Percentiles rank a stretch among this genome's conserved stretches.
These are phyloP conservation scores for Pseudofabraea citricarpa DNA, from an alignment of 2,329 filamentous ascomycete species.

Conservation along the genomic window DNA sequence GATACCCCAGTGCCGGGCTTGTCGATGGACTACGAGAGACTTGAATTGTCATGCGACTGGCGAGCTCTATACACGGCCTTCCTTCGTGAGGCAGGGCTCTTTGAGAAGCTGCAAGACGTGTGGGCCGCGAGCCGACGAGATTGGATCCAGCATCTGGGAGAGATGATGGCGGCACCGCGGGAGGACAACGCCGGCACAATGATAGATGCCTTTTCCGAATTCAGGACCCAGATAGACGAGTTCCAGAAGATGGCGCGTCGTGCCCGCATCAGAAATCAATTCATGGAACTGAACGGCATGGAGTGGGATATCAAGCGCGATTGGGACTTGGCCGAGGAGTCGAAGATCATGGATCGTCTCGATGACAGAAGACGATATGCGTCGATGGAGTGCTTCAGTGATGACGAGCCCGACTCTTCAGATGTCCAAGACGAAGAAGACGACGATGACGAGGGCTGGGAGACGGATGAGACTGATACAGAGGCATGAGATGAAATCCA, in stretches of 20 bases:
- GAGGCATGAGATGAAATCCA: too few relatives aligned
- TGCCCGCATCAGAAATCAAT: conserved; percentile 6
- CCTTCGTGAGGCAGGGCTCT: conserved; percentile 8
- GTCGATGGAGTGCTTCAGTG: conserved; percentile 1
- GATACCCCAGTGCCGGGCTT: conserved; percentile 10
- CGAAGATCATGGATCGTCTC: background rate
- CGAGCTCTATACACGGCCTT: conserved; percentile 6
- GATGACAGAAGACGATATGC: conserved; percentile 2
- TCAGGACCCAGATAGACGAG: conserved; percentile 2
- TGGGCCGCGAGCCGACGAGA: conserved; percentile 3
- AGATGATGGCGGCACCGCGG: conserved; percentile 4
- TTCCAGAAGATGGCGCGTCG: conserved; percentile 6
- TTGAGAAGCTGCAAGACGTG: background rate
- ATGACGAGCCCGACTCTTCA: background rate
- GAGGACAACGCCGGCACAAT: conserved; percentile 4
- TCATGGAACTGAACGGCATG: conserved; percentile 1
- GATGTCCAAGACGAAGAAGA: background rate
- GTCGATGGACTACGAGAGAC: conserved; percentile 1
- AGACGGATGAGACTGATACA: conserved; percentile 2
- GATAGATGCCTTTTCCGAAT: conserved; percentile 5
- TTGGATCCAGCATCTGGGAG: conserved; percentile 3
- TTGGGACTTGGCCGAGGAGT: conserved; percentile 3
- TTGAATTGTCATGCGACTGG: conserved; percentile 9
- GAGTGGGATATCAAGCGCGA: conserved; percentile 4
- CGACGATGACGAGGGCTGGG: background rate